Evolutionary conservation across 768 basidiomycete species (phyloP).

Genomic region (Amanita brunnescens): DNA sequence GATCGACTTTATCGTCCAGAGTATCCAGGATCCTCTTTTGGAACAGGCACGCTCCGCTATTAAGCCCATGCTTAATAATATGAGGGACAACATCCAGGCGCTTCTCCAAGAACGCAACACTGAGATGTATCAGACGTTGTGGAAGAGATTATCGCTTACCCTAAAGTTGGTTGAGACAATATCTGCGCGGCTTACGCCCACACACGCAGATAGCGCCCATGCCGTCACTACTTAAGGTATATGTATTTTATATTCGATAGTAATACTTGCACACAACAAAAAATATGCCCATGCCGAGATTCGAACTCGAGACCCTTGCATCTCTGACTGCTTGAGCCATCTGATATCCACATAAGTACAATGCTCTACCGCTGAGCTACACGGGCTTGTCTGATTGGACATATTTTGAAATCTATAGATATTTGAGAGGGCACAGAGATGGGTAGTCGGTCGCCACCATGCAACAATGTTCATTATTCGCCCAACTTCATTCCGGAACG

Average conservation of each 20-base stretch:
- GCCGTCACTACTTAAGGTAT: not conserved
- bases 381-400: slow-evolving; percentile 26
- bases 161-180: slow-evolving; percentile 1
- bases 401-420: not conserved
- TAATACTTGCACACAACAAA: slow-evolving; percentile 8
- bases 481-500: slow-evolving; percentile 13
- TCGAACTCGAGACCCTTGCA: slow-evolving; percentile 54
- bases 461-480: too few relatives aligned
- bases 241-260: not conserved
- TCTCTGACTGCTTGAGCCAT: slow-evolving; percentile 16
- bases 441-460: too few relatives aligned
- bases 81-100: slow-evolving; percentile 15
- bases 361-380: slow-evolving; percentile 54
- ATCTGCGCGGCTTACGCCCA: not conserved
- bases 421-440: not conserved
- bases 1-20: slow-evolving; percentile 16
- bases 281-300: slow-evolving; percentile 42
- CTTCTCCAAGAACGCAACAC: slow-evolving; percentile 16
- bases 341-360: slow-evolving; percentile 48
- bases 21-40: slow-evolving; percentile 18
- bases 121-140: slow-evolving; percentile 19
- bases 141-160: slow-evolving; percentile 14
- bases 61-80: slow-evolving; percentile 15
- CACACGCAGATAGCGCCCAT: not conserved
- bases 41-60: slow-evolving; percentile 17